Evolutionary conservation across 2,329 filamentous ascomycete species (phyloP).

Genomic region (Corniculantispora saksenae): DNA sequence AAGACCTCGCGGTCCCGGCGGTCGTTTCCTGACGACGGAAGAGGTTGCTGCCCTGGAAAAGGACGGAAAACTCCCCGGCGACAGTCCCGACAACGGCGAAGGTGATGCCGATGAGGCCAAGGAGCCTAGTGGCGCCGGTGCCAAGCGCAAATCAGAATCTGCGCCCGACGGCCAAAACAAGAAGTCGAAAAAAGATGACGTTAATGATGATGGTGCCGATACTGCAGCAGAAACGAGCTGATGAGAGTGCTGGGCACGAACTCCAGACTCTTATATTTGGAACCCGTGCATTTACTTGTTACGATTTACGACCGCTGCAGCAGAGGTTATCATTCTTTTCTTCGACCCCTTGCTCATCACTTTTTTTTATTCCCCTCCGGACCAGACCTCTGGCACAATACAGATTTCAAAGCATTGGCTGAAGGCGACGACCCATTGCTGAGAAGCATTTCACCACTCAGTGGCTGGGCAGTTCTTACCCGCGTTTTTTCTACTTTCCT

Average conservation of each 20-base stretch:
- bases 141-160: constrained; percentile 63
- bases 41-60: constrained; percentile 90
- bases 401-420: not conserved
- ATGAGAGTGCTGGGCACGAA: constrained; percentile 21
- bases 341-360: not conserved
- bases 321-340: not conserved
- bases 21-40: constrained; percentile 92
- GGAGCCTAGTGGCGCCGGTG: constrained; percentile 39
- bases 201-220: constrained; percentile 42
- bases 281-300: constrained; percentile 6
- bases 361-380: not conserved
- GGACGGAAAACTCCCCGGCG: constrained; percentile 48
- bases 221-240: constrained; percentile 42
- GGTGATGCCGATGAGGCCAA: constrained; percentile 31
- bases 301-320: constrained; percentile 16
- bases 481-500: too few species aligned
- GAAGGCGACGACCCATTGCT: not conserved
- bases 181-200: constrained; percentile 52
- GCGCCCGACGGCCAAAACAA: constrained; percentile 53
- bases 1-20: constrained; percentile 86
- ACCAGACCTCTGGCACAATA: not conserved
- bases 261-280: constrained; percentile 5
- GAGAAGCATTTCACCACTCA: not conserved
- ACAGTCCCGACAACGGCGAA: constrained; percentile 30
- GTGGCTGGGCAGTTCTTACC: not conserved